Base-by-base conservation (phyloP, 2,329 filamentous ascomycete species). In the Metarhizium humberi region DNA sequence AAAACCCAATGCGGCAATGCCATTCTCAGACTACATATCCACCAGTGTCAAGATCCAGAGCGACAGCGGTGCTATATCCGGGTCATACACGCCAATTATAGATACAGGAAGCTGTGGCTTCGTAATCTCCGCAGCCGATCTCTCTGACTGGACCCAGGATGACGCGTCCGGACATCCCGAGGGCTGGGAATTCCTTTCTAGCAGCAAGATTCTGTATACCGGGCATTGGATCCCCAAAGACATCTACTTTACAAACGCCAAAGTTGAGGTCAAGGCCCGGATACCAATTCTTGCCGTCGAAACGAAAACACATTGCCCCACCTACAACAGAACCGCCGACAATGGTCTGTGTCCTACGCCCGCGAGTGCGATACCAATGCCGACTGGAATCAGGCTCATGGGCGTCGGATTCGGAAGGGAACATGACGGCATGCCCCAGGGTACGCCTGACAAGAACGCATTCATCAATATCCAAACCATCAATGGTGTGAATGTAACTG, bases 51-150 rank as follows among this genome's bases (percentile, higher is more conserved):
- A 43, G 18, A 40, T 54, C 45, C 6, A 29, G 30, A 43, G 52
- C 46, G 52, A 42, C 32, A 34, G 16, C 52, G 52, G 52, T 20
- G n/a, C 14, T 3, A 16, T 38, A 8, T 48, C 46, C 2, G 14
- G 34, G 32, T 30, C 36, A 20, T 50, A 20, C 18, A 42, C 42
- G n/a, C 52, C 52, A 29, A 54, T 54, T 20, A 54, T 54, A 11
- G 52, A 54, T 25, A 54, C 52, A 13, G 52, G 52, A n/a, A 54
- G 52, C 46, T 54, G 52, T 45, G 52, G 52, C 6, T 54, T 54
- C 20, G 45, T 54, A 16, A 42, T 54, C 18, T 54, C 52, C 8
- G 52, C 52, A 4, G 52, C 46, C 16, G 52, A 54, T 25, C 34
- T 54, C 2, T 45, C 52, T 1, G 52, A 43, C 16, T 54, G 52